These are phyloP conservation scores for Hemileccinum rubropunctum DNA, from an alignment of 768 basidiomycete species.

Conservation along the genomic window DNA sequence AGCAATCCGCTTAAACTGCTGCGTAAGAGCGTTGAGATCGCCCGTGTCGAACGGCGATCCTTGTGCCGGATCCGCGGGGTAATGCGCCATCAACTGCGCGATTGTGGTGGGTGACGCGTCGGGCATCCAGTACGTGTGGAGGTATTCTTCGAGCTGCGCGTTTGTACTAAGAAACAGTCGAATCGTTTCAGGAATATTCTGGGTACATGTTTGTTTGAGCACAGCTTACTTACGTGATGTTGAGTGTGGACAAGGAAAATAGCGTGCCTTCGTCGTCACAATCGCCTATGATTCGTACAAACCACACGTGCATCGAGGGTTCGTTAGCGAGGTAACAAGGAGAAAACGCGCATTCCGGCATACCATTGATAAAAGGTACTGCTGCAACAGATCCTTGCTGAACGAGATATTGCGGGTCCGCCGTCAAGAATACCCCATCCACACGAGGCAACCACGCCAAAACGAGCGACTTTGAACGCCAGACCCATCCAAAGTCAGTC, in stretches of 20 bases:
- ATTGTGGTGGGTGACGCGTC: slow-evolving; percentile 22
- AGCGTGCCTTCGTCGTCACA: slow-evolving; percentile 44
- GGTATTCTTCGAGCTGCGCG: slow-evolving; percentile 29
- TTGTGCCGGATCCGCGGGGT: slow-evolving; percentile 38
- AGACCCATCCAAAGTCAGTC: no score
- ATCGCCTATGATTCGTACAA: no score
- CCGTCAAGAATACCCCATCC: slow-evolving; percentile 39
- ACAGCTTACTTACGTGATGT: slow-evolving; percentile 42
- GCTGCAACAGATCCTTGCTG: no score
- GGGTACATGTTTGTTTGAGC: no score
- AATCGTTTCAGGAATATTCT: no score
- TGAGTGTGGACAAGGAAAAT: slow-evolving; percentile 45
- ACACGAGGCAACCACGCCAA: slow-evolving; percentile 38
- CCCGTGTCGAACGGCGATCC: slow-evolving; percentile 57
- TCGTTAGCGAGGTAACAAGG: background rate
- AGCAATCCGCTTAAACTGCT: slow-evolving; percentile 51
- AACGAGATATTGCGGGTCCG: slow-evolving; percentile 31
- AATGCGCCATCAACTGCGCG: slow-evolving; percentile 28
- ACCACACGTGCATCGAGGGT: no score
- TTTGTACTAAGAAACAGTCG: slow-evolving; percentile 17
- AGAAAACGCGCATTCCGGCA: background rate
- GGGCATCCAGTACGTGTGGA: slow-evolving; percentile 31
- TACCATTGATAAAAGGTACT: slow-evolving; percentile 10
- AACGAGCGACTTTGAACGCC: slow-evolving; percentile 21
- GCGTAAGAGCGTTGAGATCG: slow-evolving; percentile 39